Percentiles rank a stretch among this genome's conserved stretches.
phyloP scores from a whole-genome alignment of 768 basidiomycete genomes.

The Steccherinum ochraceum region DNA sequence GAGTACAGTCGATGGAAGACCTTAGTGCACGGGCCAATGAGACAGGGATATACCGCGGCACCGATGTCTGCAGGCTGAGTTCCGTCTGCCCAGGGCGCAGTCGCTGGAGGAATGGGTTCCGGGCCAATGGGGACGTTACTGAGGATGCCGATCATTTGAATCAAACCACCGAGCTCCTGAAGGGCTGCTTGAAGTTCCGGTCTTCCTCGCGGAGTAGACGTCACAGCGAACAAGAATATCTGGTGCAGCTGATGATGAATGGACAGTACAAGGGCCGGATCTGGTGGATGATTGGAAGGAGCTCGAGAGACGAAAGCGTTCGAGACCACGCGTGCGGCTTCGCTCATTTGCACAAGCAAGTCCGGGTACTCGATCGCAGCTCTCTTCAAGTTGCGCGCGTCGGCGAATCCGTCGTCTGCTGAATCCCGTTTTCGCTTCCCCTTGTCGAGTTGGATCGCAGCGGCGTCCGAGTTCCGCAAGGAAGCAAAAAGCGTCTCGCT shows the following conservation, averaged over 20 bases:
- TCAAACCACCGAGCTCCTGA: slow-evolving; percentile 75
- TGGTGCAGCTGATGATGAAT: slow-evolving; percentile 71
- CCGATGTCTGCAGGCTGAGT: slow-evolving; percentile 43
- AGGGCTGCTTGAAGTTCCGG: slow-evolving; percentile 46
- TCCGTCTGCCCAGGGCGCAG: slow-evolving; percentile 20
- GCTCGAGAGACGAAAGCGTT: slow-evolving; percentile 38
- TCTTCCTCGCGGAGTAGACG: slow-evolving; percentile 36
- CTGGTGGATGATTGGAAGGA: slow-evolving; percentile 34
- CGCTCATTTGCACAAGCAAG: slow-evolving; percentile 50
- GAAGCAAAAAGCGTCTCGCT: slow-evolving; percentile 61
- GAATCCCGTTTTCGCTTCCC: slow-evolving; percentile 75
- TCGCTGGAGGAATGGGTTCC: slow-evolving; percentile 28
- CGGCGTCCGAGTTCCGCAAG: slow-evolving; percentile 56
- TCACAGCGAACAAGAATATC: slow-evolving; percentile 72
- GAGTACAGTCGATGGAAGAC: slow-evolving; percentile 63
- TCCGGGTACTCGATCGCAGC: slow-evolving; percentile 19
- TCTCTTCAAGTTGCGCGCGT: slow-evolving; percentile 5
- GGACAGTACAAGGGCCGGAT: slow-evolving; percentile 57
- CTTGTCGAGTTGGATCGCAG: slow-evolving; percentile 56
- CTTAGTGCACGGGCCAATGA: slow-evolving; percentile 58
- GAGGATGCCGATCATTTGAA: slow-evolving; percentile 77
- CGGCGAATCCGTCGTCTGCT: slow-evolving; percentile 26
- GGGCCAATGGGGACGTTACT: slow-evolving; percentile 65
- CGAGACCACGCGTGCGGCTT: slow-evolving; percentile 54
- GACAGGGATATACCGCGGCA: slow-evolving; percentile 77